Percentiles rank a stretch among this genome's conserved stretches.
Evolutionary conservation across 2,329 filamentous ascomycete species (phyloP).

Genomic region (Macroventuria anomochaeta): DNA sequence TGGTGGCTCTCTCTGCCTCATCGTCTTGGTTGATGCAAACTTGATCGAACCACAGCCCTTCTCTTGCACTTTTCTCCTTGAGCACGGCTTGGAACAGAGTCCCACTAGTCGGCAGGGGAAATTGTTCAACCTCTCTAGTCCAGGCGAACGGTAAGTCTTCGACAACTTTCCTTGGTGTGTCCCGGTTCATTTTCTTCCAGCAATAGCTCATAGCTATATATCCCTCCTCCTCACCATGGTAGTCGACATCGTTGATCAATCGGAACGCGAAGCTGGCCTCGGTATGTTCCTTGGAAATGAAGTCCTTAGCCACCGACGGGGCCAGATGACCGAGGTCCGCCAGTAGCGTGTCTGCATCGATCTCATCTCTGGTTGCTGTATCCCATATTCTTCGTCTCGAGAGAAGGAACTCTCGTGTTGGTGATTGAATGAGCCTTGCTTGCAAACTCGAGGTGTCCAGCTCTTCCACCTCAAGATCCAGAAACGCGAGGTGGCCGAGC

Average conservation of each 20-base stretch:
- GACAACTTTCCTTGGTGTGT: conserved; percentile 33
- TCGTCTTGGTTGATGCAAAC: conserved; percentile 54
- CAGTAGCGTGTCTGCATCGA: conserved; percentile 35
- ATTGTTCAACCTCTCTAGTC: conserved; percentile 44
- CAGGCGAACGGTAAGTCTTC: conserved; percentile 46
- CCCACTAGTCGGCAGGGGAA: conserved; percentile 48
- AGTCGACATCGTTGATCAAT: conserved; percentile 47
- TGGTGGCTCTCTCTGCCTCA: conserved; percentile 48
- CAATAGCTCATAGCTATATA: conserved; percentile 56
- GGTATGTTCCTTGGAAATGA: conserved; percentile 32
- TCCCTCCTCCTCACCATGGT: conserved; percentile 42
- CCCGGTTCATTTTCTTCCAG: conserved; percentile 41
- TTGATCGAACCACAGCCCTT: conserved; percentile 56
- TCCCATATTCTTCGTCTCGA: conserved; percentile 6
- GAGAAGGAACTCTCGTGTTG: conserved; percentile 29
- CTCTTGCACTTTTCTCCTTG: conserved; percentile 45
- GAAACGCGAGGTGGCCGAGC: conserved; percentile 36
- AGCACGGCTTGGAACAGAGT: conserved; percentile 52
- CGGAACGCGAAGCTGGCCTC: conserved; percentile 43
- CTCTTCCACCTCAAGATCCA: conserved; percentile 41
- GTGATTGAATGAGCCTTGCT: conserved; percentile 29
- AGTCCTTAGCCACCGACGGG: conserved; percentile 41
- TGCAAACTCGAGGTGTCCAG: conserved; percentile 39
- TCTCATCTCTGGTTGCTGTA: conserved; percentile 10
- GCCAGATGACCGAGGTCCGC: conserved; percentile 35